phyloP scores from a whole-genome alignment of 1,139 yeast species.

The Kurtzmaniella quercitrusa region DNA sequence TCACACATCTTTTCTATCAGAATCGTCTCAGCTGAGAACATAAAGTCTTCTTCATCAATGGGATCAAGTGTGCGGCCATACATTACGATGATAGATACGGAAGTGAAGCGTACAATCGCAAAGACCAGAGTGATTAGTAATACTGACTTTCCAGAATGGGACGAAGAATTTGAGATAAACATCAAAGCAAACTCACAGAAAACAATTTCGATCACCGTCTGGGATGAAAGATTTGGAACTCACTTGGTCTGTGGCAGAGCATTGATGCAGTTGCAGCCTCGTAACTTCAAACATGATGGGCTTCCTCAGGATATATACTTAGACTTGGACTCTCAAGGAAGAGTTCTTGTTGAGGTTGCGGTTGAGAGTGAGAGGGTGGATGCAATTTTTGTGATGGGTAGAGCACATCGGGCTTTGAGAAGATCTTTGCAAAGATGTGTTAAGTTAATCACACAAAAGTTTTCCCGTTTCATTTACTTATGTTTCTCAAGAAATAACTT shows the following conservation, averaged over 20 bases:
- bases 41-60: conserved; percentile 41
- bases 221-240: conserved; percentile 64
- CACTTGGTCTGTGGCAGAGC: conserved; percentile 73
- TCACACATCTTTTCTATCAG: conserved; percentile 65
- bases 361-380: conserved; percentile 77
- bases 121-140: conserved; percentile 64
- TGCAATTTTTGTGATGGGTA: conserved; percentile 74
- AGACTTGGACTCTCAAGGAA: conserved; percentile 68
- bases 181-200: conserved; percentile 36
- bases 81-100: conserved; percentile 63
- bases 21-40: conserved; percentile 66
- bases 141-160: conserved; percentile 77
- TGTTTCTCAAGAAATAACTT: conserved; percentile 45
- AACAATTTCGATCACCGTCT: conserved; percentile 58
- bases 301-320: conserved; percentile 58
- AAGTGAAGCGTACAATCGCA: conserved; percentile 56
- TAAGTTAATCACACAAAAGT: conserved; percentile 63
- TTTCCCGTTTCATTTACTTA: conserved; percentile 37
- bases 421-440: conserved; percentile 64
- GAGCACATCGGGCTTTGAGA: conserved; percentile 61
- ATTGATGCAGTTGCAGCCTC: conserved; percentile 59
- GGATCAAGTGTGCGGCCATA: conserved; percentile 61
- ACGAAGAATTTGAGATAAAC: conserved; percentile 75
- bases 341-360: conserved; percentile 58
- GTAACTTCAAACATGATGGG: conserved; percentile 63